These are phyloP conservation scores for Alternaria sp. DNA, from an alignment of 2,329 filamentous ascomycete genomes.

Conservation along the genomic window DNA sequence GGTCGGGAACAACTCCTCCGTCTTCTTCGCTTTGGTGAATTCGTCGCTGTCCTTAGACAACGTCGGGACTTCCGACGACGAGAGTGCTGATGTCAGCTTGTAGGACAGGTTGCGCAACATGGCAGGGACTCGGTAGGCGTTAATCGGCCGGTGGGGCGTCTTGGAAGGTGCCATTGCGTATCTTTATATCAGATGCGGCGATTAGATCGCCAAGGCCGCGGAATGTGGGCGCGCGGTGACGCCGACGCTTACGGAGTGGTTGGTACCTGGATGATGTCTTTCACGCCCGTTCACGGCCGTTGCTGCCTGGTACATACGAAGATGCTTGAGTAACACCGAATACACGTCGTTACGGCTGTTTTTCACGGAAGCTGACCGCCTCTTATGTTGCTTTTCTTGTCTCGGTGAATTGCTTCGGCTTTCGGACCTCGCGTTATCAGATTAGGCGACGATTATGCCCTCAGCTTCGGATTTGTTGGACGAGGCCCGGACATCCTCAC, in stretches of 20 bases:
- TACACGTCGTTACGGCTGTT: too few species aligned
- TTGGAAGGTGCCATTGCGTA: constrained; percentile 27
- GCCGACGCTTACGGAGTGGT: constrained; percentile 6
- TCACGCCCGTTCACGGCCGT: background rate
- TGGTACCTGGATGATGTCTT: constrained; percentile 1
- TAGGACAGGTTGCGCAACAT: constrained; percentile 47
- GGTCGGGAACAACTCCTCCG: constrained; percentile 70
- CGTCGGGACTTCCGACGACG: constrained; percentile 39
- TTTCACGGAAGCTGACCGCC: background rate
- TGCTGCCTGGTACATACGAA: too few species aligned
- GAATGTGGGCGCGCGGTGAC: constrained; percentile 36
- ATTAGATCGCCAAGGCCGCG: constrained; percentile 47
- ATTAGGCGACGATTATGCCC: background rate
- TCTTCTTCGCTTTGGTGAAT: constrained; percentile 57
- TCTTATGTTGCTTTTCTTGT: background rate
- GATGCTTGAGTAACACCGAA: too few species aligned
- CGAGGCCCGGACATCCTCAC: background rate
- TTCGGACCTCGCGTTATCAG: background rate
- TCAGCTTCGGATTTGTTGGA: background rate
- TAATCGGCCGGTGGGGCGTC: constrained; percentile 31
- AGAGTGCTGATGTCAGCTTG: constrained; percentile 43
- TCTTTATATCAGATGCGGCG: constrained; percentile 45
- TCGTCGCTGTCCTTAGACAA: constrained; percentile 42
- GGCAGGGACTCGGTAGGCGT: constrained; percentile 47
- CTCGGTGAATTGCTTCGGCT: constrained; percentile 3